Base-by-base conservation (phyloP, 2,329 filamentous ascomycete species). In the Sclerotinia minor region DNA sequence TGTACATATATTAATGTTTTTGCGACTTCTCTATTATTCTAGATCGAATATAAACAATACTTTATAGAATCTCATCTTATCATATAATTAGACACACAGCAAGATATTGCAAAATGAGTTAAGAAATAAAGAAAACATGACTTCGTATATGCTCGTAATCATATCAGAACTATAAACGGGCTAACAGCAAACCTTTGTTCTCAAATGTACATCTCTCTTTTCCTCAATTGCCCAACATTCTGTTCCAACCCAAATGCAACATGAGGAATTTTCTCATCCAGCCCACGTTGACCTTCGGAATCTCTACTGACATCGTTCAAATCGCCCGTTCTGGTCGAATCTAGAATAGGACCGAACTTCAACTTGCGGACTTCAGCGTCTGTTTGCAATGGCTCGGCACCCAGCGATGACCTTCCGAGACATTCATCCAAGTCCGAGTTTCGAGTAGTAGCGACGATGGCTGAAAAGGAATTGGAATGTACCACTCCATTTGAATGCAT, bases 391-490 rank as follows among this genome's bases (percentile, higher is more conserved):
- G 65, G 63, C 9, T n/a, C 21, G 0, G 68, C 53, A 7, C 69
- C 70, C 29, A 69, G 17, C 19, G 54, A 67, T 47, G 68, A 49
- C 13, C 58, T 47, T 9, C 38, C 44, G 2, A 47, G 26, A 21
- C 68, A 6, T 11, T 26, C 50, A 63, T 71, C 64, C 17, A 72
- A 45, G 7, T 64, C 63, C 2, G n/a, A 8, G 57, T 70, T 71
- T 35, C 71, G 38, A 1, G 69, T 72, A 13, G 67, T 69, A 21
- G 64, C 60, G 2, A 72, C 38, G n/a, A 72, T 69, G 17, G 69
- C 61, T 5, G 72, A 73, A 66, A 73, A 73, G 0, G 59, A 49
- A 17, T 64, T 71, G n/a, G 54, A 65, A 50, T 73, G 69, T 21
- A 59, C 55, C 6, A 69, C 67, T 5, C 71, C 71, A n/a, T 71